Evolutionary conservation across 2,329 filamentous ascomycete genomes (phyloP).

Genomic region (Fusarium coffeatum): DNA sequence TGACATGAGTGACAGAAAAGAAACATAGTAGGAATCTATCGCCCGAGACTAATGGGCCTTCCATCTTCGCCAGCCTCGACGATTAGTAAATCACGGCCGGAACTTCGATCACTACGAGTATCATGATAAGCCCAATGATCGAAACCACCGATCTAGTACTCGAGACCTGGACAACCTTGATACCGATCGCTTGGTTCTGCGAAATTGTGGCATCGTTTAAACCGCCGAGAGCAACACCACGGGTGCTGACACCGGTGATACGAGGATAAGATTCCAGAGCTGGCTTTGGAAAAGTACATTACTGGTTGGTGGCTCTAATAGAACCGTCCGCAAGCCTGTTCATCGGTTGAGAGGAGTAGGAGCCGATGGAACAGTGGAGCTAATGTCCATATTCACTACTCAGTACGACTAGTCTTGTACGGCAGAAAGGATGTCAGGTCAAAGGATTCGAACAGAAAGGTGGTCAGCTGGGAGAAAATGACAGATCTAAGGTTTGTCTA

Average conservation of each 20-base stretch:
- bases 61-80: constrained; percentile 50
- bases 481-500: constrained; percentile 32
- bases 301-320: constrained; percentile 47
- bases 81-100: constrained; percentile 49
- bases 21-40: constrained; percentile 48
- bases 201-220: constrained; percentile 38
- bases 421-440: constrained; percentile 35
- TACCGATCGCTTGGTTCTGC: constrained; percentile 40
- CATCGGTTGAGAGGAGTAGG: too few species aligned
- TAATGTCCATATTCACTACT: too few species aligned
- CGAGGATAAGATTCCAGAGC: constrained; percentile 51
- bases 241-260: constrained; percentile 50
- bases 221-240: constrained; percentile 41
- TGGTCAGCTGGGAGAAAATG: constrained; percentile 46
- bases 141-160: constrained; percentile 39
- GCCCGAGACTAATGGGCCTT: constrained; percentile 50
- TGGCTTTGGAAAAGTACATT: constrained; percentile 52
- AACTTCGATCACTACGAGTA: constrained; percentile 49
- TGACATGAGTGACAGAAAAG: not conserved
- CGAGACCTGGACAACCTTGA: constrained; percentile 46
- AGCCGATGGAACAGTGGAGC: too few species aligned
- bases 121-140: constrained; percentile 53
- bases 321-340: constrained; percentile 41
- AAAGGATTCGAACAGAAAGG: constrained; percentile 52
- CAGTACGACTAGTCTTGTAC: rapidly evolving